Evolutionary conservation across 1,139 yeast genomes (phyloP), one percentile per base, ranked within the genome.

Genomic region (Debaryomyces psychrophilus): DNA sequence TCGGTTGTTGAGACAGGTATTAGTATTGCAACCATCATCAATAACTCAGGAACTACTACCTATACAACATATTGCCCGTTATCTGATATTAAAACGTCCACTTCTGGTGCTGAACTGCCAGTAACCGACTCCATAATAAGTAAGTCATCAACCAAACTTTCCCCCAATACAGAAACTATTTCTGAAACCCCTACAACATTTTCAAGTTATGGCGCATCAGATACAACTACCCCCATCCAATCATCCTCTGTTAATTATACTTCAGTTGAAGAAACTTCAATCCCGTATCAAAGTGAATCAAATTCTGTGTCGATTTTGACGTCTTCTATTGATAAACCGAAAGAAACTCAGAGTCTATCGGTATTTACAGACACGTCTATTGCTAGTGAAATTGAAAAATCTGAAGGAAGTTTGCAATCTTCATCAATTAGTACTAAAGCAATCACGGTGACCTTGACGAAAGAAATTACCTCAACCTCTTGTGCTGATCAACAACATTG

Each of bases 41-140:
- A 41, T 7, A 44, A 47, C 8, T 50, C 52, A 23, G 44, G 37
- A 8, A 47, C 45, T 34, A 59, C 68, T 12, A 46, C 58, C 22
- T 62, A 59, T 53, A 62, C 68, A 36, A 64, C 72, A 17, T 64
- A 57, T 55, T 64, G 67, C 39, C 53, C 51, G 1, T 35, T 43
- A 14, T 22, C 50, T 15, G 50, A 27, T 3, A 20, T 20, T 5
- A 20, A 20, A 11, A 29, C 33, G 8, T 8, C 33, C 2, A 3
- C 17, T 8, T 29, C 33, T 5, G 8, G 14, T 7, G 20, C 17
- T 6, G 20, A 29, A 15, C 20, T 29, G 33, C 8, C 33, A 28
- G 8, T 57, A 26, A 36, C 41, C 23, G 34, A 33, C 23, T 28
- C 36, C 7, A 26, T 5, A n/a, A 14, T 39, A 26, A 25, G 17